These are phyloP conservation scores for Neobulgaria alba DNA, from an alignment of 2,329 filamentous ascomycete species.

Conservation along the genomic window DNA sequence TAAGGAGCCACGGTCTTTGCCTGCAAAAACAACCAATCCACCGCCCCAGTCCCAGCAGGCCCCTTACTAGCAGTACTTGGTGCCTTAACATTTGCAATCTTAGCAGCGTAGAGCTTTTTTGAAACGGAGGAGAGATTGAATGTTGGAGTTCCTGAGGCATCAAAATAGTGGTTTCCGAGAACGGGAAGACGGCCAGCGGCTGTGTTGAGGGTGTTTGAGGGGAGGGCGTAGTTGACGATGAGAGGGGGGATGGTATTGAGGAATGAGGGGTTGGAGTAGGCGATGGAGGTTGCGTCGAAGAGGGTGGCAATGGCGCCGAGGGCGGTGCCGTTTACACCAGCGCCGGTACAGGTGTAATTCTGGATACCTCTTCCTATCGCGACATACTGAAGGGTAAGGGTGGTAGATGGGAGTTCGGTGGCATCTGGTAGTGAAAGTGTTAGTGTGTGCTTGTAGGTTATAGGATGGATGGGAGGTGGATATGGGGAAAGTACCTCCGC, in stretches of 20 bases:
- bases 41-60: slow-evolving; percentile 21
- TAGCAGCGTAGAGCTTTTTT: slow-evolving; percentile 19
- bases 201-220: slow-evolving; percentile 3
- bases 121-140: slow-evolving; percentile 20
- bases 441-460: no score
- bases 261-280: slow-evolving; percentile 7
- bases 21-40: slow-evolving; percentile 25
- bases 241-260: slow-evolving; percentile 16
- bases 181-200: slow-evolving; percentile 5
- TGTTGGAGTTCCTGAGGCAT: slow-evolving; percentile 17
- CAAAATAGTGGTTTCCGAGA: slow-evolving; percentile 27
- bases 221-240: slow-evolving; percentile 16
- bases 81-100: slow-evolving; percentile 18
- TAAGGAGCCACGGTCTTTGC: slow-evolving; percentile 14
- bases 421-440: slow-evolving; percentile 11
- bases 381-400: slow-evolving; percentile 22
- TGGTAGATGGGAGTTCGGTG: slow-evolving; percentile 19
- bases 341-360: slow-evolving; percentile 27
- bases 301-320: slow-evolving; percentile 27
- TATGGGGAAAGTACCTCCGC: slow-evolving; percentile 12
- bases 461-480: neutral
- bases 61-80: slow-evolving; percentile 19
- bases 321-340: slow-evolving; percentile 12
- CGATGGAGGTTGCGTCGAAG: slow-evolving; percentile 24
- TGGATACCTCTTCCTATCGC: slow-evolving; percentile 28